Evolutionary conservation across 2,329 filamentous ascomycete genomes (phyloP).

Genomic region (Scytalidium sp.): DNA sequence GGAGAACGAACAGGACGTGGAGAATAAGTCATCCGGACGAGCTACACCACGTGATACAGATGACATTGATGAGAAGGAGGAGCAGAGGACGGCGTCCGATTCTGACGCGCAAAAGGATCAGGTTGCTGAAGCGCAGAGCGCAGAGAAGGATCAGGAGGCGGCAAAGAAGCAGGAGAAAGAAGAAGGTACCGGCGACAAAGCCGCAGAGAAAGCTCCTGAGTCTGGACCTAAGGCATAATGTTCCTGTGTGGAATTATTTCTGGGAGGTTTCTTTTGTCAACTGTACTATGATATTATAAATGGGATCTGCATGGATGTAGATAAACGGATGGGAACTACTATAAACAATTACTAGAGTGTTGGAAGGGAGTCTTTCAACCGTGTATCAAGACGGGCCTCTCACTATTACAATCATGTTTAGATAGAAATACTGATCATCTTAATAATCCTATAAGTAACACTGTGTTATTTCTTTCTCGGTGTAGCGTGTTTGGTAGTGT

Average conservation of each 20-base stretch:
- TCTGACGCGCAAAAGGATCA: conserved; percentile 42
- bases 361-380: not conserved
- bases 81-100: conserved; percentile 55
- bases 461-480: not conserved
- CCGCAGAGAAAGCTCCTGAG: conserved; percentile 14
- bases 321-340: conserved; percentile 12
- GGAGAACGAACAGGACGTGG: conserved; percentile 87
- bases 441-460: not conserved
- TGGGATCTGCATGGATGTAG: conserved; percentile 17
- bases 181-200: conserved; percentile 16
- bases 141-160: conserved; percentile 49
- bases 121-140: conserved; percentile 51
- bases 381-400: not conserved
- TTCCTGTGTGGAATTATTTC: not conserved
- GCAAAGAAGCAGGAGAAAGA: conserved; percentile 38
- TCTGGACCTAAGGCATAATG: conserved; percentile 4
- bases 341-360: conserved; percentile 15
- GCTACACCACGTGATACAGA: conserved; percentile 80
- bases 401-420: not conserved
- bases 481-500: not conserved
- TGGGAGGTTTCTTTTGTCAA: conserved; percentile 17
- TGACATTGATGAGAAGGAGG: conserved; percentile 93
- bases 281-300: conserved; percentile 14
- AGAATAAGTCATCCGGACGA: conserved; percentile 71
- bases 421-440: not conserved